Base-by-base conservation (phyloP, 768 basidiomycete species). In the Kwoniella sp. region DNA sequence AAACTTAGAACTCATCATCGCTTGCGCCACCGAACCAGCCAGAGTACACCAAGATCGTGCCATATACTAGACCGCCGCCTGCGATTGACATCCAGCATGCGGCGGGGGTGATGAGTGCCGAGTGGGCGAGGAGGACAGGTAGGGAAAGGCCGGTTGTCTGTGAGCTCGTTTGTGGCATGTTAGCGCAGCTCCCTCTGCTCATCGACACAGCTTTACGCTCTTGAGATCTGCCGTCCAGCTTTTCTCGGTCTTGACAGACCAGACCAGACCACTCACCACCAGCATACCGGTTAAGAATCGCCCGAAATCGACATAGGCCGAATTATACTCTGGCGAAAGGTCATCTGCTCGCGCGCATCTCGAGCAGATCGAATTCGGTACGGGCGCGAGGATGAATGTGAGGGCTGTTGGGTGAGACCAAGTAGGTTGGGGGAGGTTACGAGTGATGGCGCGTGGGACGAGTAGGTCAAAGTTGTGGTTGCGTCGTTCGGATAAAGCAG, bases 81-180 rank as follows among this genome's bases (percentile, higher is more conserved):
- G 90, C 84, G 65, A 97, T 92, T 22, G 92, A 93, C 96, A 99
- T 97, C 73, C 85, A 86, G 78, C 90, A 92, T 45, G 96, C 96
- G 17, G 86, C 87, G 2, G 87, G 84, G 66, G 86, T 84, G 73
- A 98, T 96, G 67, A 98, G 85, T 61, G 89, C 88, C 1, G 96
- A 91, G 71, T 98, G 96, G 1, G 93, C 90, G 29, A 98, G 86
- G 34, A 97, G 88, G 56, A 96, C 85, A 0, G 96, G 96, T 17
- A 98, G 84, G 15, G 94, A 90, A 68, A 98, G 91, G 37, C 96
- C 96, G 34, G 93, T 90, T 11, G 68, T 75, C 75, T 77, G 53
- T 17, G 31, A 2, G 17, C 20, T 37, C 34, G 20, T 9, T 9
- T 41, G 20, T 41, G 20, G 11, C 38, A 41, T 41, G 38, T 9